Evolutionary conservation across 2,329 filamentous ascomycete species (phyloP).

Genomic region (Fusarium luffae): DNA sequence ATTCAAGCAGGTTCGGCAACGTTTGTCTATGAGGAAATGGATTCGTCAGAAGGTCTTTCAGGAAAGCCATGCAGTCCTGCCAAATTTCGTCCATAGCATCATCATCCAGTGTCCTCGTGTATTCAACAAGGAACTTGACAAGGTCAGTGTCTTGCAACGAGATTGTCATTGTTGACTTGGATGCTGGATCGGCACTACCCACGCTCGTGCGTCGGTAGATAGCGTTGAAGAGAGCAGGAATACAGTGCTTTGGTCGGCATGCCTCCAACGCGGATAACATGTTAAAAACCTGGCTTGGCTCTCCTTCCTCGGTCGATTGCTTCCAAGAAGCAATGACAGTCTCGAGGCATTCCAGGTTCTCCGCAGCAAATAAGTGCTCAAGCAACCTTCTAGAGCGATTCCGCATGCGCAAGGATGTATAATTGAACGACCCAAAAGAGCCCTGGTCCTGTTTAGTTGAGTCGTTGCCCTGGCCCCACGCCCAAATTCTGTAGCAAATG

Average conservation of each 20-base stretch:
- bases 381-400: constrained; percentile 88
- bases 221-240: constrained; percentile 94
- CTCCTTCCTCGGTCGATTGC: constrained; percentile 57
- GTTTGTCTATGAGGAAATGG: constrained; percentile 95
- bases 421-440: constrained; percentile 84
- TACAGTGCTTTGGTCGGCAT: constrained; percentile 88
- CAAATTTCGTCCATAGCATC: constrained; percentile 99
- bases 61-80: constrained; percentile 90
- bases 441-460: constrained; percentile 68
- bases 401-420: constrained; percentile 90
- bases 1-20: constrained; percentile 85
- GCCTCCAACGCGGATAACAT: constrained; percentile 91
- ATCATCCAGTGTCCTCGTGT: constrained; percentile 89
- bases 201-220: constrained; percentile 96
- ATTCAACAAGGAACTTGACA: constrained; percentile 89
- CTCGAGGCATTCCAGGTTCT: constrained; percentile 92
- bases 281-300: constrained; percentile 77
- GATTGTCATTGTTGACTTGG: constrained; percentile 89
- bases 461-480: constrained; percentile 80
- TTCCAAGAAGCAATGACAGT: constrained; percentile 90
- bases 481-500: constrained; percentile 94
- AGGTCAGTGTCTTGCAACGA: constrained; percentile 85
- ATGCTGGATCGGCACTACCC: constrained; percentile 76
- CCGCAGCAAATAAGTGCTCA: constrained; percentile 91
- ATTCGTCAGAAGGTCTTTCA: constrained; percentile 90